Evolutionary conservation across 2,329 filamentous ascomycete genomes (phyloP).

Genomic region (Sporothrix variecibatus): DNA sequence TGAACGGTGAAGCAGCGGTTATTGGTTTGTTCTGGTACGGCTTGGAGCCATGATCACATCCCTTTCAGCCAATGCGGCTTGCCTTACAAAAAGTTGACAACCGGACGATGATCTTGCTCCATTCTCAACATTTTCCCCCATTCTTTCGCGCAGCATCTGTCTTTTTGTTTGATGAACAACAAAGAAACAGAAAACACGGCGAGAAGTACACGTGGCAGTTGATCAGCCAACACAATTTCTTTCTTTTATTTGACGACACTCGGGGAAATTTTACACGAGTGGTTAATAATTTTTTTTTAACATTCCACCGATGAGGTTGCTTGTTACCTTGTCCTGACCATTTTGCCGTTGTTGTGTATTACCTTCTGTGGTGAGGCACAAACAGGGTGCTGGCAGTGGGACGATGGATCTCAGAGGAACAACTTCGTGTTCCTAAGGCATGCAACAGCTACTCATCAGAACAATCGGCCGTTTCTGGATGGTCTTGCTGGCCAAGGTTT

Average conservation of each 20-base stretch:
- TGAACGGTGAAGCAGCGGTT: not conserved
- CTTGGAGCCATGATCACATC: not conserved
- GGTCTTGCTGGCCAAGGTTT: not conserved
- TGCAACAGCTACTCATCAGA: not conserved
- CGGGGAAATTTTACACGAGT: not conserved
- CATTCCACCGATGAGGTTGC: not conserved
- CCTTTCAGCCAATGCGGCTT: not conserved
- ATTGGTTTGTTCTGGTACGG: not conserved
- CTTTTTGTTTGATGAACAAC: not conserved
- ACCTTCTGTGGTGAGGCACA: not conserved
- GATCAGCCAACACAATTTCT: too few species aligned
- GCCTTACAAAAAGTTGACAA: not conserved
- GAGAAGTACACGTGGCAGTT: not conserved
- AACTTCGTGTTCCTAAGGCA: not conserved
- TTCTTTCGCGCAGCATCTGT: not conserved
- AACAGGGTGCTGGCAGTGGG: conserved; percentile 10
- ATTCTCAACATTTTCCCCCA: not conserved
- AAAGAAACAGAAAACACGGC: not conserved
- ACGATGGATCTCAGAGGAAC: conserved; percentile 18
- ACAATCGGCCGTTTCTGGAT: not conserved
- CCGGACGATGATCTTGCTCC: not conserved
- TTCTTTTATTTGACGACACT: not conserved
- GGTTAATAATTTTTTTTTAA: not conserved
- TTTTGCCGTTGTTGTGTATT: not conserved
- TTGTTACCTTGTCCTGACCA: conserved; percentile 18